Conservation (phyloP, 2,329 filamentous ascomycete species). For the Hymenotorrendiella dingleyae region DNA sequence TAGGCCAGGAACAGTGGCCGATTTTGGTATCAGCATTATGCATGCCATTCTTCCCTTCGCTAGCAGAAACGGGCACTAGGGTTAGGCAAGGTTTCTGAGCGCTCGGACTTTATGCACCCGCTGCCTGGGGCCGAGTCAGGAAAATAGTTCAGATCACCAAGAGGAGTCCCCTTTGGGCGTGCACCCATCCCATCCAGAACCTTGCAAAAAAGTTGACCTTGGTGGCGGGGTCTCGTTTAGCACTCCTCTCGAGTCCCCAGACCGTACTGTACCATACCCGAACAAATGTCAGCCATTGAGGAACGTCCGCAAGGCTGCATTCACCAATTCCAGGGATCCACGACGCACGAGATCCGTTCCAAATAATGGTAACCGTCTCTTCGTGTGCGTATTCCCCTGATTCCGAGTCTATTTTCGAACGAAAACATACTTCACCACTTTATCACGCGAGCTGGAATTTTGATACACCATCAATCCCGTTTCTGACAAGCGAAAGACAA, state of each 20-base stretch:
- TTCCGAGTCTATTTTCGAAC: background rate
- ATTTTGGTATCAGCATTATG: conserved; percentile 21
- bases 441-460: background rate
- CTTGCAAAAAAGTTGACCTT: conserved; percentile 6
- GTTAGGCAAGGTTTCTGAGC: conserved; percentile 7
- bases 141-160: background rate
- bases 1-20: conserved; percentile 12
- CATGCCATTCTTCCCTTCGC: conserved; percentile 16
- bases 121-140: conserved; percentile 11
- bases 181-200: background rate
- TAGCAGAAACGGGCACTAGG: conserved; percentile 4
- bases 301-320: conserved; percentile 7
- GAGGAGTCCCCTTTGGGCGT: background rate
- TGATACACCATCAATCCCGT: background rate
- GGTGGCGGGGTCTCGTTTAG: conserved; percentile 9
- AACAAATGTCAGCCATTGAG: conserved; percentile 6
- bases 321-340: background rate
- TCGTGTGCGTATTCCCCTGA: too few species aligned
- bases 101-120: conserved; percentile 16
- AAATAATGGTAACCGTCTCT: conserved; percentile 2
- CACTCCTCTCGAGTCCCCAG: conserved; percentile 1
- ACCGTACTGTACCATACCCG: background rate
- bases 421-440: background rate
- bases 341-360: conserved; percentile 3
- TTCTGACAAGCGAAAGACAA: background rate